Evolutionary conservation across 108 stramenopile genomes (phyloP).

Genomic region (Cyclostephanos tholiformis): DNA sequence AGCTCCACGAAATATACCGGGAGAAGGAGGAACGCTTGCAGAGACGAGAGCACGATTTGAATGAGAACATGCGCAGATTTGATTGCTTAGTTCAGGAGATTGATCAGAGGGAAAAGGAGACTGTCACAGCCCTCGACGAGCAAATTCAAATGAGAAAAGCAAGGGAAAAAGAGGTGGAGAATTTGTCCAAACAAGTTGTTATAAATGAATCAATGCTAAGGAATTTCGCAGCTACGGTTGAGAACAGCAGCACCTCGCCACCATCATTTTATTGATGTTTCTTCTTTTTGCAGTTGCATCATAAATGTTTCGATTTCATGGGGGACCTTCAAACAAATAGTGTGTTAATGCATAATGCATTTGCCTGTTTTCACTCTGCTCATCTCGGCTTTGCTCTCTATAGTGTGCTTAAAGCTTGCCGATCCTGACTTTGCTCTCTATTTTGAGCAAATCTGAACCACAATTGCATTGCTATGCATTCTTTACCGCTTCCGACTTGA

Average conservation of each 20-base stretch:
- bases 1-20: slow-evolving; percentile 1
- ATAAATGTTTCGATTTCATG: too few species aligned
- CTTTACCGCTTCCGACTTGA: slow-evolving; percentile 8
- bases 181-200: background rate
- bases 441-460: too few species aligned
- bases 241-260: background rate
- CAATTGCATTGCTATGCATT: background rate
- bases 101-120: slow-evolving; percentile 12
- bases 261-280: too few species aligned
- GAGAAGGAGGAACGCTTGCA: slow-evolving; percentile 15
- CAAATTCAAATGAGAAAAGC: slow-evolving; percentile 3
- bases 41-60: slow-evolving; percentile 12
- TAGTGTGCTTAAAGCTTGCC: too few species aligned
- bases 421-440: too few species aligned
- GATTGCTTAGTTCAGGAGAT: slow-evolving; percentile 18
- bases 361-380: too few species aligned
- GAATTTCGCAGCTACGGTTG: background rate
- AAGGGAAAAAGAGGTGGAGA: background rate
- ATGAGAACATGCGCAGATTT: slow-evolving; percentile 9
- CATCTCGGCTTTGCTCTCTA: too few species aligned
- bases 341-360: too few species aligned
- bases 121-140: slow-evolving; percentile 6
- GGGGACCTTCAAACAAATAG: too few species aligned
- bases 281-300: too few species aligned
- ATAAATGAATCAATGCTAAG: background rate